These are phyloP conservation scores for Moniliella sp. DNA, from an alignment of 1,284 basidiomycete species.

Conservation along the genomic window DNA sequence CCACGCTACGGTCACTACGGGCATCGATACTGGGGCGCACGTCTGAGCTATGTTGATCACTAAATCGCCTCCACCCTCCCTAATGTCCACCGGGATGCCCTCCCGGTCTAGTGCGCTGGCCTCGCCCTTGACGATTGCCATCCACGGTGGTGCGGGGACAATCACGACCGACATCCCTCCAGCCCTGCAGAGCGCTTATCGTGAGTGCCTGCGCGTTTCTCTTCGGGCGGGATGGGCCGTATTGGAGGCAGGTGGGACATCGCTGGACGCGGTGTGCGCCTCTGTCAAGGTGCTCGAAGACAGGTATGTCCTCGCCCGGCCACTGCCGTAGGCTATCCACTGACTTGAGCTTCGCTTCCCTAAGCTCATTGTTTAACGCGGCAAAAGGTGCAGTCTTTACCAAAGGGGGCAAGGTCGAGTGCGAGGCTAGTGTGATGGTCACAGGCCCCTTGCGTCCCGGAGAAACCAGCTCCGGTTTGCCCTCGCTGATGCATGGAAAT, in stretches of 20 bases:
- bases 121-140: conserved; percentile 6
- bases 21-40: too few relatives aligned
- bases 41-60: too few relatives aligned
- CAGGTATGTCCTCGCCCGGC: too few relatives aligned
- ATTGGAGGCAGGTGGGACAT: conserved; percentile 43
- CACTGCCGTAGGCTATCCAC: too few relatives aligned
- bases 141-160: conserved; percentile 13
- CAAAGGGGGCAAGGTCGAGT: conserved; percentile 43
- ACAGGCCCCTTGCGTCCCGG: too few relatives aligned
- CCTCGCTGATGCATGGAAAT: not conserved
- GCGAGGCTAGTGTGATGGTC: conserved; percentile 43
- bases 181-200: conserved; percentile 44
- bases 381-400: conserved; percentile 38
- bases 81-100: too few relatives aligned
- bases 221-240: conserved; percentile 47
- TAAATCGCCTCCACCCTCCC: too few relatives aligned
- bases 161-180: conserved; percentile 5
- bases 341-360: too few relatives aligned
- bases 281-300: conserved; percentile 56
- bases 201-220: conserved; percentile 41
- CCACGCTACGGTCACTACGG: too few relatives aligned
- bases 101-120: too few relatives aligned
- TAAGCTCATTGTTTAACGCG: conserved; percentile 53
- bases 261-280: conserved; percentile 56
- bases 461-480: not conserved